phyloP scores from a whole-genome alignment of 768 basidiomycete species.

The Stropharia rugosoannulata region DNA sequence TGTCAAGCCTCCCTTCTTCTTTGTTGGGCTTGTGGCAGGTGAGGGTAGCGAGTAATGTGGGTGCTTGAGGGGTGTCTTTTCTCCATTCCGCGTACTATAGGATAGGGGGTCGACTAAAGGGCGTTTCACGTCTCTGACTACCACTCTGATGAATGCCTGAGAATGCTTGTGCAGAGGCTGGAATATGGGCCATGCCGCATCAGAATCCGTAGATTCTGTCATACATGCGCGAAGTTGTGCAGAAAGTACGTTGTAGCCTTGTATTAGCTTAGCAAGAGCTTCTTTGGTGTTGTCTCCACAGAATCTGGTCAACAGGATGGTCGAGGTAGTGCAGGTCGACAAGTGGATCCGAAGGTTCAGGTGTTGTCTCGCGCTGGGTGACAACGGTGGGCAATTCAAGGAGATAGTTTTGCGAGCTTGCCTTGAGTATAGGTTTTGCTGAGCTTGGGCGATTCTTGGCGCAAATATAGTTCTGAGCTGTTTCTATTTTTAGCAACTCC shows the following conservation, averaged over 20 bases:
- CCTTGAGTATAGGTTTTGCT: slow-evolving; percentile 72
- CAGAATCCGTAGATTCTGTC: slow-evolving; percentile 44
- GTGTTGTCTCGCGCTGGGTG: slow-evolving; percentile 61
- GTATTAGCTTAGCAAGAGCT: slow-evolving; percentile 49
- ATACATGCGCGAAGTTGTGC: slow-evolving; percentile 58
- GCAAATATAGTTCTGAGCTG: too few species aligned
- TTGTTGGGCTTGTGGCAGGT: slow-evolving; percentile 65
- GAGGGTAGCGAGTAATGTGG: slow-evolving; percentile 52
- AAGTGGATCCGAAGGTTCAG: slow-evolving; percentile 74
- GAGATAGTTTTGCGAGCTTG: slow-evolving; percentile 24
- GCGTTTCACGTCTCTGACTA: slow-evolving; percentile 68
- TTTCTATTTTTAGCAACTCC: too few species aligned
- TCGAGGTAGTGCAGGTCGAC: slow-evolving; percentile 62
- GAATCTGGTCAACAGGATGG: slow-evolving; percentile 60
- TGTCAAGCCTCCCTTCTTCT: slow-evolving; percentile 68
- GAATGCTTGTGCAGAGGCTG: slow-evolving; percentile 61
- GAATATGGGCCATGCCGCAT: slow-evolving; percentile 71
- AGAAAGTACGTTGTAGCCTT: slow-evolving; percentile 71
- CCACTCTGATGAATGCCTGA: slow-evolving; percentile 48
- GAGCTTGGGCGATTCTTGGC: slow-evolving; percentile 39
- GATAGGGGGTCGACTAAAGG: slow-evolving; percentile 58
- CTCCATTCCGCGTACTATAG: slow-evolving; percentile 19
- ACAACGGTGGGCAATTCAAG: slow-evolving; percentile 33
- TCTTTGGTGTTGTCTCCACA: slow-evolving; percentile 39
- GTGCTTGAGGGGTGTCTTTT: slow-evolving; percentile 22